Conservation (phyloP, 2,329 filamentous ascomycete genomes). For the Coniochaeta sp. region DNA sequence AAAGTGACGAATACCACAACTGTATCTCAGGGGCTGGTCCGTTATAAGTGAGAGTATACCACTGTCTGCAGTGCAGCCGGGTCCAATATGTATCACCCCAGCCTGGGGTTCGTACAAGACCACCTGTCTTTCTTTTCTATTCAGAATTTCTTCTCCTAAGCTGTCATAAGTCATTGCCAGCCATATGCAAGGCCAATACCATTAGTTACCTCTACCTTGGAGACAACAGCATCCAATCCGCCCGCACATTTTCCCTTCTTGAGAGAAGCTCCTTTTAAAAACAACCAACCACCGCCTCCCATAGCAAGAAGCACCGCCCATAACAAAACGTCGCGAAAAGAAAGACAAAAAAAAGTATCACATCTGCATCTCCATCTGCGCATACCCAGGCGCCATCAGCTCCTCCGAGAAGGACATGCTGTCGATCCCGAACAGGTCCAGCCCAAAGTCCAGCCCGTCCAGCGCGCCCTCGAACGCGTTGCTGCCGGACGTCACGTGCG, state of each 20-base stretch:
- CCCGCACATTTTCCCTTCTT: no score
- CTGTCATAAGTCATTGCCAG: no score
- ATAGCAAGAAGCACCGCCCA: no score
- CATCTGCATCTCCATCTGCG: constrained; percentile 1
- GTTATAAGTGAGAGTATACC: background rate
- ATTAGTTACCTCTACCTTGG: no score
- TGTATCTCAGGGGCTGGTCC: background rate
- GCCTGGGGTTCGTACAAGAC: background rate
- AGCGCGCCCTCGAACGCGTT: constrained; percentile 26
- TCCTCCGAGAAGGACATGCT: constrained; percentile 16
- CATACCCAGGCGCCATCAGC: constrained; percentile 14
- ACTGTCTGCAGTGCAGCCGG: no score
- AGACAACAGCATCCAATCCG: no score
- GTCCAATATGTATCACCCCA: background rate
- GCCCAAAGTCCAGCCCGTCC: constrained; percentile 24
- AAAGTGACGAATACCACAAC: background rate
- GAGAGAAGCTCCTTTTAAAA: no score
- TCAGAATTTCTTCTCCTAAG: no score
- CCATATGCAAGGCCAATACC: background rate
- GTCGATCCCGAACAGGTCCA: constrained; percentile 17
- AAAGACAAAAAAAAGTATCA: background rate
- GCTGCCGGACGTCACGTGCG: constrained; percentile 17
- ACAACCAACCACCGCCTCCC: no score
- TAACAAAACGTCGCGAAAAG: background rate
- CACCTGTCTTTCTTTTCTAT: no score